Evolutionary conservation across 352 stramenopile species (phyloP), one percentile per base, ranked within the genome.

Genomic region (Phytophthora constricta): DNA sequence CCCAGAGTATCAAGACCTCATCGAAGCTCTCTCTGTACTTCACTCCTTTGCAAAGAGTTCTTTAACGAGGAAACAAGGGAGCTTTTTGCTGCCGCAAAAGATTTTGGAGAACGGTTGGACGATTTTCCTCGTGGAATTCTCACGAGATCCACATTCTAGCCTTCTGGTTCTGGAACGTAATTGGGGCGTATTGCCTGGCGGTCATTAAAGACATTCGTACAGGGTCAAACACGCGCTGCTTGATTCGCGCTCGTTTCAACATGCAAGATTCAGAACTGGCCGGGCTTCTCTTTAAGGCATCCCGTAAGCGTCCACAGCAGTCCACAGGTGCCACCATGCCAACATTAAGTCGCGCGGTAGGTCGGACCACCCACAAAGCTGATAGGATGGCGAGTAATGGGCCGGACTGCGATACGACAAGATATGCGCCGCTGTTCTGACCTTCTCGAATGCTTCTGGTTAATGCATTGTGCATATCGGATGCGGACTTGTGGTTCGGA

Each of bases 91-190:
- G 23, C 14, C 3, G 53, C 41, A 20, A 51, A 52, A 23, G 23
- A 16, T 2, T 61, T 52, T 52, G 39, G 41, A 5, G 53, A 61
- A 10, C 7, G 20, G 19, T 26, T 52, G 10, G n/a, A 43, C 5
- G 53, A 52, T 10, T 61, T 33, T 17, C 39, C 0, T 26, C 23
- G 5, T 61, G 53, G 41, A 25, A 14, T 9, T 22, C 39, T 14
- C 7, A 45, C 13, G 53, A 61, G 19, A 27, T 52, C 0, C 23
- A 28, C 0, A 31, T 51, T n/a, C 41, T 61, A 14, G 41, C 41
- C 9, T 61, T 52, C 17, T 61, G 53, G 53, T 52, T 61, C 20
- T 31, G 16, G 0, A 61, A 61, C 5, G 39, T 61, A 2, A 22
- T 61, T 11, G 53, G 17, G 1, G 41, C 25, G 5, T 61, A 45